phyloP scores from a whole-genome alignment of 2,329 filamentous ascomycete genomes.

The Epichloe sp. region DNA sequence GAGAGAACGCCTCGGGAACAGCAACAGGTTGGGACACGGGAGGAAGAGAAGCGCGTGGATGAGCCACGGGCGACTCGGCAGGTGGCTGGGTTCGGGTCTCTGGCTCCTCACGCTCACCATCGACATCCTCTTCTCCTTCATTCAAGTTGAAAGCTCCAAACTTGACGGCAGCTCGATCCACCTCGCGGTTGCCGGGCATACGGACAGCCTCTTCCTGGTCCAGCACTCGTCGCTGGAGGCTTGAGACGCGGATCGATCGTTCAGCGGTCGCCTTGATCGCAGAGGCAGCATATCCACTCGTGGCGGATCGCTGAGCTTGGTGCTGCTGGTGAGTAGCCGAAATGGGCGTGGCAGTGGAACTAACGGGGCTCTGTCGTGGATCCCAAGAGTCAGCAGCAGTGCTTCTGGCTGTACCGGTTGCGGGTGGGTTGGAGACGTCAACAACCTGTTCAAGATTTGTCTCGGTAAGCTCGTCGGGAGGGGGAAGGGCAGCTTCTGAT shows the following conservation, averaged over 20 bases:
- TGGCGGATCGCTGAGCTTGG: conserved; percentile 37
- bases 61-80: conserved; percentile 77
- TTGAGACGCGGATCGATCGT: conserved; percentile 54
- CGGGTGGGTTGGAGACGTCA: conserved; percentile 63
- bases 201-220: conserved; percentile 97
- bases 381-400: conserved; percentile 81
- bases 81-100: conserved; percentile 90
- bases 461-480: conserved; percentile 74
- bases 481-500: conserved; percentile 44
- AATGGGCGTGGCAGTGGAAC: conserved; percentile 52
- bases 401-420: conserved; percentile 76
- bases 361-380: conserved; percentile 45
- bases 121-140: conserved; percentile 73
- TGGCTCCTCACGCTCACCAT: conserved; percentile 87
- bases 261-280: conserved; percentile 65
- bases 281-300: conserved; percentile 63
- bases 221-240: conserved; percentile 73
- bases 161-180: conserved; percentile 85
- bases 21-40: conserved; percentile 47
- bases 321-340: conserved; percentile 50
- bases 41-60: conserved; percentile 76
- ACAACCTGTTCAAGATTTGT: conserved; percentile 85
- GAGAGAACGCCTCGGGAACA: conserved; percentile 42
- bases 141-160: conserved; percentile 92
- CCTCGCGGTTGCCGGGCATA: conserved; percentile 92